Evolutionary conservation across 345 rosid species (phyloP).

Genomic region (Eucalyptus microcorys): DNA sequence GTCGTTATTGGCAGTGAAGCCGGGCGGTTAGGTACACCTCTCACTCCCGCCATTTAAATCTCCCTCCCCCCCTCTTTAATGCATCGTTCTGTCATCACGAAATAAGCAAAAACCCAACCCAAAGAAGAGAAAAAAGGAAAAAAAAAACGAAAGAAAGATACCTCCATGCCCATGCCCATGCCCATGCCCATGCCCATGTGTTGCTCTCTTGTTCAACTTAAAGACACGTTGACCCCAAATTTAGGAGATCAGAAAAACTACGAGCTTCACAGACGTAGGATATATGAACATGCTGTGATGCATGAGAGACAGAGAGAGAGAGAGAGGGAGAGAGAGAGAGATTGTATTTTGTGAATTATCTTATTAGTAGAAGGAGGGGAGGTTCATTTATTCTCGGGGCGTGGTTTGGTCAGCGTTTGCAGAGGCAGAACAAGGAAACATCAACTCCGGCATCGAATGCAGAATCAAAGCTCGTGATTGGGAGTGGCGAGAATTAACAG

Average conservation of each 20-base stretch:
- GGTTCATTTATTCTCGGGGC: neutral
- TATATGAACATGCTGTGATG: neutral
- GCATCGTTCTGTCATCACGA: neutral
- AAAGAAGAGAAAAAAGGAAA: neutral
- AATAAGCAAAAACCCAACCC: neutral
- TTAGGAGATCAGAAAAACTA: neutral
- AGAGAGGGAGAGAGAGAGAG: neutral
- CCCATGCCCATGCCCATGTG: neutral
- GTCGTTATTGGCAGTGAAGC: neutral
- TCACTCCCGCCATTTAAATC: neutral
- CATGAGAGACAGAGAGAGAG: neutral
- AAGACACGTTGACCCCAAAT: neutral
- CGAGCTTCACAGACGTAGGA: neutral
- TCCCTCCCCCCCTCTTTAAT: neutral
- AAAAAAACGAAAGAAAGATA: neutral
- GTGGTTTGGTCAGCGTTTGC: neutral
- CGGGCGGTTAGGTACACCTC: neutral
- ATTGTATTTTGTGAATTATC: neutral
- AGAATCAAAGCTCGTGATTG: neutral
- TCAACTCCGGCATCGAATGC: neutral
- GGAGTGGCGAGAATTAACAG: neutral
- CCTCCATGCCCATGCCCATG: neutral
- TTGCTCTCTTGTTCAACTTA: neutral
- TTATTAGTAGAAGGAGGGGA: neutral
- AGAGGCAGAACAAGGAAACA: neutral